Evolutionary conservation across 1,284 basidiomycete genomes (phyloP), one percentile per base, ranked within the genome.

Genomic region (Cryptococcus sp.): DNA sequence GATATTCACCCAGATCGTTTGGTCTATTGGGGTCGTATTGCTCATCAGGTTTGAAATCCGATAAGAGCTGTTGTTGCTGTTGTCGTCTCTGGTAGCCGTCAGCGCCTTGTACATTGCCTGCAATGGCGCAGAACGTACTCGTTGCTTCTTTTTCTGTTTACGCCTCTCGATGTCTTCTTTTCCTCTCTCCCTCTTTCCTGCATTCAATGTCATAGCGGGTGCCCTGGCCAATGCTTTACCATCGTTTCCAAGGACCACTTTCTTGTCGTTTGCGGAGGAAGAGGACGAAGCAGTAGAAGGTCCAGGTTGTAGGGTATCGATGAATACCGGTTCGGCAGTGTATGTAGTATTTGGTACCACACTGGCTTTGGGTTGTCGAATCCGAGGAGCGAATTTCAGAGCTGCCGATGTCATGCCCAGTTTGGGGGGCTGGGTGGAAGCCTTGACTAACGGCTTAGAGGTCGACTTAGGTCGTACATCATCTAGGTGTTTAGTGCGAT

Each of bases 1-100:
- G 71, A 52, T 72, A 76, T 57, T 73, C 71, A 42, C 69, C 70
- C 7, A 76, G 61, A 40, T 76, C 74, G 51, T 76, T 76, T 1
- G 74, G 74, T 39, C 66, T 53, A 48, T 71, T 65, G 4, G 74
- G 74, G 46, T 76, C 72, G 51, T 76, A 76, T 44, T 61, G 59
- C 50, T 76, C 74, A 16, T 72, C 68, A 1, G 74, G 74, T 25
- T 72, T 56, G 51, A 76, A 76, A 1, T 59, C 58, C 22, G 71
- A 65, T 19, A 66, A 50, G 22, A 68, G 52, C 14, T 52, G 59
- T 39, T 62, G 57, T 25, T 56, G 56, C 28, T 49, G 55, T 50
- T 16, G 32, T n/a, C n/a, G n/a, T n/a, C n/a, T n/a, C n/a, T n/a
- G n/a, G n/a, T n/a, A n/a, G n/a, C n/a, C n/a, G n/a, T n/a, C n/a